Percentiles rank a stretch among this genome's conserved stretches.
phyloP scores from a whole-genome alignment of 768 basidiomycete genomes.

The Mycena capillaripes region DNA sequence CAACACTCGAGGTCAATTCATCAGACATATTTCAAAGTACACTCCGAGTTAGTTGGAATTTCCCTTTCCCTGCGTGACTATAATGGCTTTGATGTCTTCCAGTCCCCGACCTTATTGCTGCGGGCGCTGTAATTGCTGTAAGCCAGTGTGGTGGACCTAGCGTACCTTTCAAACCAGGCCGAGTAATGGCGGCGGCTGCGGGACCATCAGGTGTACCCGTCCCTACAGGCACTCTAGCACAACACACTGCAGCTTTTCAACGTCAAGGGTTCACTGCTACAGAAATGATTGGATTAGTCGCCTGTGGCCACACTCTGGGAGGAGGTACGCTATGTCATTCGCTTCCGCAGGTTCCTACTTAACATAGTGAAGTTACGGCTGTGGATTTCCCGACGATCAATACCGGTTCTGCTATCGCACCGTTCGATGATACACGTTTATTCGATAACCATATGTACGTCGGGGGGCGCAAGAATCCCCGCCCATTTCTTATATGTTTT shows the following conservation, averaged over 20 bases:
- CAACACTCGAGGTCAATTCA: conserved; percentile 18
- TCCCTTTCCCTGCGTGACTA: neutral
- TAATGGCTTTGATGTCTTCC: neutral
- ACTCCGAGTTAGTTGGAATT: conserved; percentile 14
- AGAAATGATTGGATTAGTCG: conserved; percentile 34
- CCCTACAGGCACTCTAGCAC: conserved; percentile 23
- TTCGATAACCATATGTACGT: conserved; percentile 32
- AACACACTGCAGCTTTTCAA: conserved; percentile 24
- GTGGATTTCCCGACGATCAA: conserved; percentile 27
- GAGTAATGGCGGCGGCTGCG: conserved; percentile 21
- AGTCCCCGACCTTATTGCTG: conserved; percentile 29
- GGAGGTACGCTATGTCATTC: conserved; percentile 3
- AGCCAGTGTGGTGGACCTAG: conserved; percentile 22
- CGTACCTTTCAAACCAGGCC: conserved; percentile 20
- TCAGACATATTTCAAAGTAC: conserved; percentile 12
- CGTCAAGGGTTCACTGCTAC: conserved; percentile 27
- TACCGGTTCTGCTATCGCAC: conserved; percentile 18
- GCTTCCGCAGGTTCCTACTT: neutral
- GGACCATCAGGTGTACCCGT: conserved; percentile 26
- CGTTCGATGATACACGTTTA: conserved; percentile 24
- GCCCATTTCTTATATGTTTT: neutral
- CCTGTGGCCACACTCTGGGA: conserved; percentile 34
- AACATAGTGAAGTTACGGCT: neutral
- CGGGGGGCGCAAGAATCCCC: neutral
- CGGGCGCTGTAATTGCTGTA: conserved; percentile 19